Percentiles rank a stretch among this genome's conserved stretches.
Evolutionary conservation across 495 filamentous ascomycete species (phyloP).

Genomic region (Aspergillus cavernicola): DNA sequence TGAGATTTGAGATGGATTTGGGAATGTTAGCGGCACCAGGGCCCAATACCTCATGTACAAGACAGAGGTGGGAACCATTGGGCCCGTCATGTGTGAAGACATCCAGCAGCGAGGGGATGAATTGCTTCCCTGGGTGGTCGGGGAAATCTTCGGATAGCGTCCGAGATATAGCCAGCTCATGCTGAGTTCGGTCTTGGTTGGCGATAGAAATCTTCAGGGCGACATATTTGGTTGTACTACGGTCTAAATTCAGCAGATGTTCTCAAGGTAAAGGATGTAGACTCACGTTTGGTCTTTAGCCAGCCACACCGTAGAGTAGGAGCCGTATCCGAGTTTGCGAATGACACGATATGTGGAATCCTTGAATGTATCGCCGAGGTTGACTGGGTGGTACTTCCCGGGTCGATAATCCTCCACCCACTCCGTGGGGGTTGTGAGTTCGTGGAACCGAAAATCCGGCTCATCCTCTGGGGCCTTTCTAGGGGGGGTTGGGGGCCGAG

Average conservation of each 20-base stretch:
- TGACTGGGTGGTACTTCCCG: slow-evolving; percentile 42
- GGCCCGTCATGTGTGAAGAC: slow-evolving; percentile 42
- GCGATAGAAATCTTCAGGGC: slow-evolving; percentile 33
- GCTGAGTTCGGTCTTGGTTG: background rate
- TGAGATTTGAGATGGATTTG: too few species aligned
- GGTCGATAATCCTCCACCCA: slow-evolving; percentile 29
- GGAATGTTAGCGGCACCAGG: too few species aligned
- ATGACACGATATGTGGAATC: slow-evolving; percentile 35
- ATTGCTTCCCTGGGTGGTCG: slow-evolving; percentile 8
- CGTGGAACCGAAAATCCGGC: too few species aligned
- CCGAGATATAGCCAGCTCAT: too few species aligned
- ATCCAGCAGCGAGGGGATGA: slow-evolving; percentile 37
- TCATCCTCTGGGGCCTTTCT: too few species aligned
- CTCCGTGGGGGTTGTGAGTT: slow-evolving; percentile 14
- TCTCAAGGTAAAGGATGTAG: too few species aligned
- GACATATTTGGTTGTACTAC: too few species aligned
- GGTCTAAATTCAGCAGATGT: too few species aligned
- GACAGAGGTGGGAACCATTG: slow-evolving; percentile 47
- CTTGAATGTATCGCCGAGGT: slow-evolving; percentile 37
- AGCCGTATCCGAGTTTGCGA: slow-evolving; percentile 44
- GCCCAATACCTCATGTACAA: slow-evolving; percentile 48
- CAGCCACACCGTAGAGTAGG: slow-evolving; percentile 46
- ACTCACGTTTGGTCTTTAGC: slow-evolving; percentile 31
- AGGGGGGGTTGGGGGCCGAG: too few species aligned
- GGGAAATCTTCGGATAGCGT: too few species aligned